phyloP scores from a whole-genome alignment of 495 filamentous ascomycete genomes.

The Penicillium desertorum region DNA sequence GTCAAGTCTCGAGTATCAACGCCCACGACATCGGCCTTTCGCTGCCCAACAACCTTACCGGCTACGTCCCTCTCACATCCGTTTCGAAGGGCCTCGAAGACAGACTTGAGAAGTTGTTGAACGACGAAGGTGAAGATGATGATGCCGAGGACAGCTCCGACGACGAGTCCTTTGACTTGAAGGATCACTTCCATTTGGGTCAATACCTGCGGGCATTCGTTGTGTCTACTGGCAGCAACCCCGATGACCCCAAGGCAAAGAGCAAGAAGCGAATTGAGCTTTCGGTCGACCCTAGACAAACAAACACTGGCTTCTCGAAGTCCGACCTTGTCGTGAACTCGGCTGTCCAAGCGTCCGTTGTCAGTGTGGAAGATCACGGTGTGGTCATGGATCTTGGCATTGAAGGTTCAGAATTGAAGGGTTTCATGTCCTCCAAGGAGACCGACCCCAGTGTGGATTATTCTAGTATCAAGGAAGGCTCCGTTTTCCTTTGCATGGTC shows the following conservation, averaged over 20 bases:
- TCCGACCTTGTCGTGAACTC: constrained; percentile 68
- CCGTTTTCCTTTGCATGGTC: constrained; percentile 79
- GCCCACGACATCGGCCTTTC: constrained; percentile 73
- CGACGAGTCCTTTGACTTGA: constrained; percentile 62
- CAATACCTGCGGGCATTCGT: constrained; percentile 90
- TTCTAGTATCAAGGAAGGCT: constrained; percentile 68
- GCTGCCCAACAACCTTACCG: constrained; percentile 87
- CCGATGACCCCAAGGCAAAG: constrained; percentile 60
- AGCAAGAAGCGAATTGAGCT: constrained; percentile 80
- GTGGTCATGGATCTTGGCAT: constrained; percentile 90
- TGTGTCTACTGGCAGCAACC: constrained; percentile 59
- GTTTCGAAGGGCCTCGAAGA: constrained; percentile 74
- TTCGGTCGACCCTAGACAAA: constrained; percentile 69
- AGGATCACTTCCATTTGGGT: constrained; percentile 72
- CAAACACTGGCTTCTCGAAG: constrained; percentile 70
- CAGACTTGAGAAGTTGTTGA: constrained; percentile 62
- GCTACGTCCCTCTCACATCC: constrained; percentile 86
- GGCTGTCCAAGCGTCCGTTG: constrained; percentile 81
- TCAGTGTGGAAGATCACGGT: constrained; percentile 92
- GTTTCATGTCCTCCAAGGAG: constrained; percentile 89
- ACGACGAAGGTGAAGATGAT: constrained; percentile 53
- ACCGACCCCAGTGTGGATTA: constrained; percentile 59
- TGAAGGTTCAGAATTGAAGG: constrained; percentile 62
- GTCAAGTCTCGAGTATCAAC: constrained; percentile 80
- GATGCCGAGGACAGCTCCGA: constrained; percentile 53